Evolutionary conservation across 2,329 filamentous ascomycete genomes (phyloP).

Genomic region (Hypoxylon sp.): DNA sequence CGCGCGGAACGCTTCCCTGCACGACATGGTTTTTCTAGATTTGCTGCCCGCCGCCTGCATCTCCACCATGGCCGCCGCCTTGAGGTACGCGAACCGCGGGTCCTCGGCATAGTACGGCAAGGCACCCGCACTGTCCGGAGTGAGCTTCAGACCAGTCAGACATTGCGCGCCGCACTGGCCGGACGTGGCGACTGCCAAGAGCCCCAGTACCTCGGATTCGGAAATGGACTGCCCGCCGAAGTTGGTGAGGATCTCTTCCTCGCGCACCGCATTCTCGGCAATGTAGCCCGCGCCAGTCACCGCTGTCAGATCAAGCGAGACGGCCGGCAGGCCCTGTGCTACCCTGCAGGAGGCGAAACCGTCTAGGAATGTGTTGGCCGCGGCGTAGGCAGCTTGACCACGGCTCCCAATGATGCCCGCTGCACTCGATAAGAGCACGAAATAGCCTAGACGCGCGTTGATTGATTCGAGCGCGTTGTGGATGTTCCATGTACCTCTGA

Average conservation of each 20-base stretch:
- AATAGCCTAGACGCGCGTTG: constrained; percentile 28
- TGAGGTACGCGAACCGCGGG: constrained; percentile 30
- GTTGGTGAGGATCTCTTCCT: constrained; percentile 36
- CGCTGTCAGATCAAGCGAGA: constrained; percentile 32
- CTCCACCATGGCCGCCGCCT: constrained; percentile 22
- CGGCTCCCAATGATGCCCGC: constrained; percentile 33
- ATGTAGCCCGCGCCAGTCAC: constrained; percentile 30
- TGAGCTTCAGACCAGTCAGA: constrained; percentile 44
- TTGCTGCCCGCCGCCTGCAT: constrained; percentile 32
- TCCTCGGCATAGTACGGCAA: constrained; percentile 34
- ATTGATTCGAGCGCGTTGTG: constrained; percentile 32
- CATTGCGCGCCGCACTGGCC: constrained; percentile 36
- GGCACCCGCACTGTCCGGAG: constrained; percentile 28
- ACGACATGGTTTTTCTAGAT: constrained; percentile 33
- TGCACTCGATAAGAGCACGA: constrained; percentile 33
- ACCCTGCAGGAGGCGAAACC: constrained; percentile 31
- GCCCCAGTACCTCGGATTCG: constrained; percentile 38
- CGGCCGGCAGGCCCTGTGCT: constrained; percentile 24
- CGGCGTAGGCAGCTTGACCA: constrained; percentile 34
- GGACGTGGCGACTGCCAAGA: constrained; percentile 38
- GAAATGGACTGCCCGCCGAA: constrained; percentile 27
- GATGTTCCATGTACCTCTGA: constrained; percentile 34
- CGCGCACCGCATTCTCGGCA: constrained; percentile 29
- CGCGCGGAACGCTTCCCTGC: constrained; percentile 41
- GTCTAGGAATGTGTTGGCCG: constrained; percentile 34